Percentiles rank a stretch among this genome's conserved stretches.
Evolutionary conservation across 192 early-diverging fungal species (phyloP).

Genomic region (Mortierella antarctica): DNA sequence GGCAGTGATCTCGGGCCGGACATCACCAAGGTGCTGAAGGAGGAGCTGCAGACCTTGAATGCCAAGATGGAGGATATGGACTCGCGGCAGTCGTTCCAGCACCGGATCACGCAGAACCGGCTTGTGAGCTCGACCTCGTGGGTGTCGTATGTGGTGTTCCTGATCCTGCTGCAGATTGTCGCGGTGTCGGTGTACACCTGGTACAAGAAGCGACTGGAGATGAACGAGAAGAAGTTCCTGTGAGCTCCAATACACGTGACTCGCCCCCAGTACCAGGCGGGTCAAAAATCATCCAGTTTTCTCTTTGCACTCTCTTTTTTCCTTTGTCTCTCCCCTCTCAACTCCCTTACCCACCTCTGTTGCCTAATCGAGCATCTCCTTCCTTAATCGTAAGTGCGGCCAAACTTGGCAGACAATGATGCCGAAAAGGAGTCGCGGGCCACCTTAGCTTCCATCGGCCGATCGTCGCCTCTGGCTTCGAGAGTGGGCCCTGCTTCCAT

Average conservation of each 20-base stretch:
- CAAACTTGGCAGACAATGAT: too few species aligned
- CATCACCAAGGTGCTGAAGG: conserved; percentile 38
- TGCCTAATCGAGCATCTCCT: too few species aligned
- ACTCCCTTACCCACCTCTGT: too few species aligned
- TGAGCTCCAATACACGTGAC: neutral
- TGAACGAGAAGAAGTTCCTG: conserved; percentile 51
- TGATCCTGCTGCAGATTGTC: conserved; percentile 39
- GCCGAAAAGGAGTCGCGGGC: too few species aligned
- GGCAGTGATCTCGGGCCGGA: neutral
- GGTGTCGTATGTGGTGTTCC: conserved; percentile 37
- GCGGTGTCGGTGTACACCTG: conserved; percentile 39
- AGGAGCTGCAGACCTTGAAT: conserved; percentile 36
- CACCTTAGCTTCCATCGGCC: too few species aligned
- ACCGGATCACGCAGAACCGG: conserved; percentile 38
- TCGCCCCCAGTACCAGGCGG: too few species aligned
- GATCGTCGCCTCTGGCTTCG: too few species aligned
- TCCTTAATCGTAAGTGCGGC: too few species aligned
- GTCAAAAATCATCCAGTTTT: too few species aligned
- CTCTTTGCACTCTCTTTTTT: too few species aligned
- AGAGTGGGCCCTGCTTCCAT: too few species aligned
- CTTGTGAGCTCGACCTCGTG: conserved; percentile 42
- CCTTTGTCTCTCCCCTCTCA: too few species aligned
- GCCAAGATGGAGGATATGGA: conserved; percentile 54
- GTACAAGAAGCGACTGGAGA: conserved; percentile 43
- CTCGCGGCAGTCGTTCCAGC: conserved; percentile 36